These are phyloP conservation scores for Thelonectria discophora DNA, from an alignment of 2,329 filamentous ascomycete genomes.

Conservation along the genomic window DNA sequence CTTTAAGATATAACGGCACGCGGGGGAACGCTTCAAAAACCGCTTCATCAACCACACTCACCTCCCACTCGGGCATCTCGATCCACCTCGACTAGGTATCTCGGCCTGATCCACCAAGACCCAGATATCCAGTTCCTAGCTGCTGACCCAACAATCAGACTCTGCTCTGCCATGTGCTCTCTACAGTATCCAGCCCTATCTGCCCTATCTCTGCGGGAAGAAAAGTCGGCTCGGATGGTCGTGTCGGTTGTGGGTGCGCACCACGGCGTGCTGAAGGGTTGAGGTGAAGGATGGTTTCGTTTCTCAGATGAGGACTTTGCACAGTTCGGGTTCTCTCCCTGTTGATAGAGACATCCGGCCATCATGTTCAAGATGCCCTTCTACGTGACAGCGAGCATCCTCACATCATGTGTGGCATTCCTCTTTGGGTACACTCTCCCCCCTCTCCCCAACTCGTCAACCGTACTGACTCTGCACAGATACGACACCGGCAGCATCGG, in stretches of 20 bases:
- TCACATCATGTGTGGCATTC: conserved; percentile 45
- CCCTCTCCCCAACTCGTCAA: fast-evolving
- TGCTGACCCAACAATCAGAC: background rate
- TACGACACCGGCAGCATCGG: conserved; percentile 63
- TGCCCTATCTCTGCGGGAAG: no score
- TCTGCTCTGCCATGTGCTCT: background rate
- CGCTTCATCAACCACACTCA: no score
- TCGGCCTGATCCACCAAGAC: conserved; percentile 9
- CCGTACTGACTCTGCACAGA: conserved; percentile 17
- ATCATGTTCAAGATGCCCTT: conserved; percentile 36
- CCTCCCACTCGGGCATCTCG: background rate
- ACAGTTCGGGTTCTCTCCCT: background rate
- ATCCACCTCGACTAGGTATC: conserved; percentile 9
- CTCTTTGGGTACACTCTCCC: conserved; percentile 41
- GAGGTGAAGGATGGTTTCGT: background rate
- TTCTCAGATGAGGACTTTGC: conserved; percentile 6
- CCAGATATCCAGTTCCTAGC: background rate
- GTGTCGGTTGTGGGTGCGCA: no score
- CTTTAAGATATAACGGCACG: no score
- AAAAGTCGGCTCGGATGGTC: no score
- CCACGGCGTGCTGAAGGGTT: no score
- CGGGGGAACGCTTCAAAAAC: no score
- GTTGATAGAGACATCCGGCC: background rate
- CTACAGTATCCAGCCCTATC: background rate
- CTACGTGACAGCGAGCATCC: conserved; percentile 43